Base-by-base conservation (phyloP, 1,284 basidiomycete species). In the Clitocybe nebularis region DNA sequence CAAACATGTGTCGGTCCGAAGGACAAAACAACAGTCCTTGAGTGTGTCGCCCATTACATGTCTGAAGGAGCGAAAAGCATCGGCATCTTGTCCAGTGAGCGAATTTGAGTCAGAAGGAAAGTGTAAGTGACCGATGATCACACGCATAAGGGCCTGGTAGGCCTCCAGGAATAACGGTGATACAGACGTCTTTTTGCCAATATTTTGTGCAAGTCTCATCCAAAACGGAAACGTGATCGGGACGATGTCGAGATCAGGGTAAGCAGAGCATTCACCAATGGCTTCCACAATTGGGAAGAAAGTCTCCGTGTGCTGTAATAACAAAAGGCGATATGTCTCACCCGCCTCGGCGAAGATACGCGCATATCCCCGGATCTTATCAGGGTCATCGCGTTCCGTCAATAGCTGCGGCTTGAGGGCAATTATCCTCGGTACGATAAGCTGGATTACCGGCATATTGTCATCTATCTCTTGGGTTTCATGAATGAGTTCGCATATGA, bases 1-100 rank as follows among this genome's bases (percentile, higher is more conserved):
- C 30, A 99, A 74, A 58, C 96, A 99, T 3, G 77, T 75, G 36
- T 92, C 84, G 2, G 93, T 79, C 21, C 93, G 90, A 25, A 99
- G 78, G 25, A 99, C 93, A 50, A 88, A 81, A 66, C 96, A 99
- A 62, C 96, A 99, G 62, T 99, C 96, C 67, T 99, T 99, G 53
- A 99, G 77, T 3, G 96, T 99, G 63, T 99, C 95, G 40, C 96
- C 96, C 89, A 99, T 99, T 50, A 93, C 83, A 69, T 99, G 96
- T 43, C 96, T 77, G 74, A 99, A 99, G 4, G 82, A 79, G 17
- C 96, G 79, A 74, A 99, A 99, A 58, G 89, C 87, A 50, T 99
- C 96, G 7, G 85, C 78, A 61, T 97, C 95, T 64, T 95, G 89
- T 2, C 85, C 82, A 3, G 78, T 76, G 52, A 94, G 67, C 20